Percentiles rank a stretch among this genome's conserved stretches.
These are phyloP conservation scores for Eimeria sp. DNA, from an alignment of 169 alveolate genomes.

Conservation along the genomic window DNA sequence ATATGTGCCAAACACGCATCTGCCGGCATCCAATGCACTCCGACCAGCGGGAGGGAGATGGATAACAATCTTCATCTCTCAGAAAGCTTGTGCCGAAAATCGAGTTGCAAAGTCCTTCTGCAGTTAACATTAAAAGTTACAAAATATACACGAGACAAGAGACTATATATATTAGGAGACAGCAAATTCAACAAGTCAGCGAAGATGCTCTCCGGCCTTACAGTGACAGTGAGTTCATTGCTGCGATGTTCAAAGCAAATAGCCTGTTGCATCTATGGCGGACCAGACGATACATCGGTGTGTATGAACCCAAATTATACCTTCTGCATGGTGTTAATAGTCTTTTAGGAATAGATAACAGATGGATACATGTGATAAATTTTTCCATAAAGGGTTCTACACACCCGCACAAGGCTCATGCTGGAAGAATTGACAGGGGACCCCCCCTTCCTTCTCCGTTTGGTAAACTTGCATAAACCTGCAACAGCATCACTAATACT, in stretches of 20 bases:
- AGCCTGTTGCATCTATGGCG: neutral
- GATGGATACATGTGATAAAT: neutral
- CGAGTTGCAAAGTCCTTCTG: conserved; percentile 45
- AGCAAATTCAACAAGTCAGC: neutral
- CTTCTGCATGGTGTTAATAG: neutral
- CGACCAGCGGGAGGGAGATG: conserved; percentile 75
- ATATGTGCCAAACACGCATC: conserved; percentile 67
- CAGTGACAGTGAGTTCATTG: neutral
- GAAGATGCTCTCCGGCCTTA: neutral
- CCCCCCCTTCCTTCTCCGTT: conserved; percentile 69
- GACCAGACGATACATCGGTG: neutral
- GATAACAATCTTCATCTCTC: conserved; percentile 54
- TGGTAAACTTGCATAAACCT: conserved; percentile 56
- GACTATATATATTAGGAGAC: neutral
- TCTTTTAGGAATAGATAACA: neutral
- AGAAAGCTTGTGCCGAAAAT: conserved; percentile 55
- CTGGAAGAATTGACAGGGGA: conserved; percentile 61
- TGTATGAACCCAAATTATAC: neutral
- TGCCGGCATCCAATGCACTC: conserved; percentile 71
- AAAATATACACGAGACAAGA: neutral
- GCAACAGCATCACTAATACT: neutral
- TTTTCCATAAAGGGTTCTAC: neutral
- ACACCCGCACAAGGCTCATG: conserved; percentile 58
- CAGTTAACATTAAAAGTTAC: neutral
- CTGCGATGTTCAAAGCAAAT: neutral